phyloP scores from a whole-genome alignment of 176 grass and related monocot species.

The Oryza brachyantha region DNA sequence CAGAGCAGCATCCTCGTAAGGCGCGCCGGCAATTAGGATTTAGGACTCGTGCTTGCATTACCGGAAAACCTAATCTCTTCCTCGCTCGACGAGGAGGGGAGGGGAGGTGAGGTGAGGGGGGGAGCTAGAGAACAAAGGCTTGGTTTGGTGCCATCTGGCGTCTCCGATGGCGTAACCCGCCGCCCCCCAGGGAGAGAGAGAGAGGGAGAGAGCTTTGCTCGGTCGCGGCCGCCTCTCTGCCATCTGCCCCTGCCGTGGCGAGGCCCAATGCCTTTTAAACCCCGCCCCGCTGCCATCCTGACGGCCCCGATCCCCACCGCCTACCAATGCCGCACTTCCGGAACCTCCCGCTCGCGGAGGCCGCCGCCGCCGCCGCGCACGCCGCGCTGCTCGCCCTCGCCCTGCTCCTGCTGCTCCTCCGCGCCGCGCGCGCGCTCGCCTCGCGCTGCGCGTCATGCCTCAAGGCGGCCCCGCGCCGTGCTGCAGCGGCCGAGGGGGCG shows the following conservation, averaged over 20 bases:
- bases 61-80: conserved; percentile 16
- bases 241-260: conserved; percentile 10
- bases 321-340: conserved; percentile 51
- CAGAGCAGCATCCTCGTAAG: not conserved
- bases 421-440: conserved; percentile 39
- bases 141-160: conserved; percentile 30
- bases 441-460: conserved; percentile 49
- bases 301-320: conserved; percentile 33
- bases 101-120: not conserved
- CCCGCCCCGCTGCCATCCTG: conserved; percentile 27
- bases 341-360: conserved; percentile 44
- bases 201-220: not conserved
- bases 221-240: not conserved
- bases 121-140: conserved; percentile 27
- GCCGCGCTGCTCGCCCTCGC: conserved; percentile 54
- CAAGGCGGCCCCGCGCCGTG: conserved; percentile 15
- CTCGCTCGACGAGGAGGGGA: conserved; percentile 12
- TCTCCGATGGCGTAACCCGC: conserved; percentile 40
- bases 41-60: conserved; percentile 25
- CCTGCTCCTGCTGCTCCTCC: conserved; percentile 43
- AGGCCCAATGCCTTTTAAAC: conserved; percentile 64
- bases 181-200: not conserved
- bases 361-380: conserved; percentile 52
- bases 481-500: not conserved
- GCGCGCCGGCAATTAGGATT: not conserved